Evolutionary conservation across 2,329 filamentous ascomycete species (phyloP), one percentile per base, ranked within the genome.

Genomic region (Fusarium sp.): DNA sequence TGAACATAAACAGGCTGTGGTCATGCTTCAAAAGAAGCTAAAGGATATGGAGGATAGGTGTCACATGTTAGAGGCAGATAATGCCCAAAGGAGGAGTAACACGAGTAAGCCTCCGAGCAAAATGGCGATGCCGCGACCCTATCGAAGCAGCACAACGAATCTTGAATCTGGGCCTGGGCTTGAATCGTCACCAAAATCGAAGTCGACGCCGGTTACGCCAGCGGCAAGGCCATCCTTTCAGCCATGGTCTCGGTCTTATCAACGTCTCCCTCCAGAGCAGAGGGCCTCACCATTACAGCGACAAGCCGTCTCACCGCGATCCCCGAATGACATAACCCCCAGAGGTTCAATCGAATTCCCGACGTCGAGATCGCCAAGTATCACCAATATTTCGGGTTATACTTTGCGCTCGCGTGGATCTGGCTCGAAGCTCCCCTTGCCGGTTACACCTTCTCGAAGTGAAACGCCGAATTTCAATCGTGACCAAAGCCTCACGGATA

Each of bases 401-500:
- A 46, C 77, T 21, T 72, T 83, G 12, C 80, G 80, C 3, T 80
- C 82, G 35, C 79, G 79, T 33, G 78, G 76, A 44, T 83, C 82
- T 4, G 80, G 76, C 25, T 84, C 83, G 5, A 82, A 80, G 52
- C 75, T 84, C 7, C 83, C 83, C 2, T 74, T 82, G 8, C 79
- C 82, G 21, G 73, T 81, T 21, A 84, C 82, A 5, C 82, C 82
- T 2, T 81, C 78, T 63, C 78, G 81, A 19, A 79, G 78, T 21
- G 78, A 74, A 33, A 83, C 82, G 1, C 83, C 83, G 4, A 77
- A 72, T 11, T 73, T 81, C 33, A 73, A 74, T 52, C 79, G 78
- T 19, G 82, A 84, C 39, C 78, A 78, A 31, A 84, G 81, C 52
- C 78, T 82, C 59, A 83, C 83, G 18, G 83, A 84, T 60, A 84